These are phyloP conservation scores for Phialophora tarda DNA, from an alignment of 2,329 filamentous ascomycete species.

Conservation along the genomic window DNA sequence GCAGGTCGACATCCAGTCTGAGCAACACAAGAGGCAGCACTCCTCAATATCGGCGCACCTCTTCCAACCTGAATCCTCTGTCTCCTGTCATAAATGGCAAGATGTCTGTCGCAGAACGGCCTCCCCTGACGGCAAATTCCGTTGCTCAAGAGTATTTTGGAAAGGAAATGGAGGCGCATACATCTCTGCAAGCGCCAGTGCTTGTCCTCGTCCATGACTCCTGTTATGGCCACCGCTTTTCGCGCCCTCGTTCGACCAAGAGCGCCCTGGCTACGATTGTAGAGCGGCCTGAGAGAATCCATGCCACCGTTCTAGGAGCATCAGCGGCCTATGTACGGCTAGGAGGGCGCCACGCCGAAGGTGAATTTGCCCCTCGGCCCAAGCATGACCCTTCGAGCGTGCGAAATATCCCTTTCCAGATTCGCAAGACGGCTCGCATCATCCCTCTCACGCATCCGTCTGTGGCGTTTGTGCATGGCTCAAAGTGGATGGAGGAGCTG, in stretches of 20 bases:
- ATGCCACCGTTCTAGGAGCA: slow-evolving; percentile 80
- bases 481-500: slow-evolving; percentile 91
- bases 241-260: slow-evolving; percentile 77
- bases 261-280: slow-evolving; percentile 78
- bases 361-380: slow-evolving; percentile 70
- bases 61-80: slow-evolving; percentile 50
- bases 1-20: slow-evolving; percentile 36
- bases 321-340: slow-evolving; percentile 89
- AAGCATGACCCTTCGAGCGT: slow-evolving; percentile 27
- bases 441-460: slow-evolving; percentile 74
- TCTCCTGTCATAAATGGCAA: slow-evolving; percentile 49
- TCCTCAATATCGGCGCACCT: slow-evolving; percentile 41
- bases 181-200: slow-evolving; percentile 62
- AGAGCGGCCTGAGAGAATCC: slow-evolving; percentile 88
- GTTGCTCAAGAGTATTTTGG: slow-evolving; percentile 73
- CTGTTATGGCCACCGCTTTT: slow-evolving; percentile 92
- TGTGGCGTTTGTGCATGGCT: slow-evolving; percentile 89
- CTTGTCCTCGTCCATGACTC: slow-evolving; percentile 89
- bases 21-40: slow-evolving; percentile 33
- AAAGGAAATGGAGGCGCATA: slow-evolving; percentile 70
- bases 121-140: slow-evolving; percentile 57
- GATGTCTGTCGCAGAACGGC: slow-evolving; percentile 45
- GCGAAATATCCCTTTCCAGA: slow-evolving; percentile 69
- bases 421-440: slow-evolving; percentile 76
- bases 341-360: slow-evolving; percentile 73